Percentiles rank a stretch among this genome's conserved stretches.
These are phyloP conservation scores for Withania somnifera DNA, from an alignment of 305 asterid species.

Conservation along the genomic window DNA sequence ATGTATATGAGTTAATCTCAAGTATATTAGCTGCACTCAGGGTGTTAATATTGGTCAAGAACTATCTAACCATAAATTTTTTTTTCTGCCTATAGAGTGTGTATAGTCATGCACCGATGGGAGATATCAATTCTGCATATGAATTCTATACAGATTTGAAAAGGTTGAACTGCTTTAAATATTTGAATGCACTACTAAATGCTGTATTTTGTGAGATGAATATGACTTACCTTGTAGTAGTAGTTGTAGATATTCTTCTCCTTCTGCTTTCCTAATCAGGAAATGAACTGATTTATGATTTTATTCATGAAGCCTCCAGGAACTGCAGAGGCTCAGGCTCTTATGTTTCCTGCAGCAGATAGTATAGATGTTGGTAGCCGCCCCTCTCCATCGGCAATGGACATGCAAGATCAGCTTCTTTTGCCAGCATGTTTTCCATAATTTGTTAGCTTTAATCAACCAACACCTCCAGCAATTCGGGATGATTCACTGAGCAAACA, in stretches of 20 bases:
- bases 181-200: neutral
- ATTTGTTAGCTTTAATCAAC: conserved; percentile 60
- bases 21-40: no score
- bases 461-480: conserved; percentile 40
- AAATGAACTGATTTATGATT: conserved; percentile 14
- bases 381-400: conserved; percentile 79
- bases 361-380: conserved; percentile 68
- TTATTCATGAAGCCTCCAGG: conserved; percentile 90
- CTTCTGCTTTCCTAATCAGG: neutral
- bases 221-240: neutral
- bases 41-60: no score
- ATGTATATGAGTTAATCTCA: no score
- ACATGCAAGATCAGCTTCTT: conserved; percentile 73
- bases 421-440: conserved; percentile 61
- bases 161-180: no score
- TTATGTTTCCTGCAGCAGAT: conserved; percentile 52
- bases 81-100: no score
- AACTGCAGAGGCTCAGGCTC: conserved; percentile 70
- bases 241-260: conserved; percentile 1
- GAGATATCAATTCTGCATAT: no score
- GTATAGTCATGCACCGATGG: no score
- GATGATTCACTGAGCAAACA: conserved; percentile 59
- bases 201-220: neutral
- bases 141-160: no score
- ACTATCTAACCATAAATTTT: no score